Base-by-base conservation (phyloP, 352 stramenopile genomes). In the Albugo laibachii region DNA sequence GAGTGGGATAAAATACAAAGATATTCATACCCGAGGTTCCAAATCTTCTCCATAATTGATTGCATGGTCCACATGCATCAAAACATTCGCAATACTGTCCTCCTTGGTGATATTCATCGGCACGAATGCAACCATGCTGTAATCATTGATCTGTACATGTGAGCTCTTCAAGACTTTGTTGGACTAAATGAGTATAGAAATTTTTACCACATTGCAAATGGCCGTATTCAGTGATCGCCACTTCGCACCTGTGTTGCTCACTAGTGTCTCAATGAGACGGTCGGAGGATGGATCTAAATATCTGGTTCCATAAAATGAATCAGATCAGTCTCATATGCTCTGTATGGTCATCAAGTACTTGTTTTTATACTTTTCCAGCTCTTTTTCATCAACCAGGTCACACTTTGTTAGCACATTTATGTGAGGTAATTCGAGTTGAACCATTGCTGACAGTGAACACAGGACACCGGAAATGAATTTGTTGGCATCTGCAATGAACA, bases 401-500 rank as follows among this genome's bases (percentile, higher is more conserved):
- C 79, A 94, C 59, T 95, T 95, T 19, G 84, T 93, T 11, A 95
- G 63, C 27, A 93, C 80, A 57, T 95, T 95, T 27, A 95, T 83
- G 54, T 94, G 79, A 13, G 96, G 94, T 24, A 99, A 74, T 56
- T 98, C 94, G n/a, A 99, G 72, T 49, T 96, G 88, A 13, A 99
- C 72, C 95, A 99, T 99, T 14, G 93, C 86, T 47, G 92, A 96
- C 5, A 98, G 79, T 40, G 84, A 96, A 47, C 97, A 81, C 36
- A 99, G 78, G 24, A 96, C 79, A 13, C 93, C 94, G 12, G 93
- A 97, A 48, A 99, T 95, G 66, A 99, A 99, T 69, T 97, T 97
- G 40, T 83, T 87, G 44, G 95, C 83, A 61, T 99, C 93, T 24
- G 83, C 77, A 54, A 94, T 92, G 76, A 94, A 96, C 69, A 93